Base-by-base conservation (phyloP, 768 basidiomycete genomes). In the Vararia minispora region DNA sequence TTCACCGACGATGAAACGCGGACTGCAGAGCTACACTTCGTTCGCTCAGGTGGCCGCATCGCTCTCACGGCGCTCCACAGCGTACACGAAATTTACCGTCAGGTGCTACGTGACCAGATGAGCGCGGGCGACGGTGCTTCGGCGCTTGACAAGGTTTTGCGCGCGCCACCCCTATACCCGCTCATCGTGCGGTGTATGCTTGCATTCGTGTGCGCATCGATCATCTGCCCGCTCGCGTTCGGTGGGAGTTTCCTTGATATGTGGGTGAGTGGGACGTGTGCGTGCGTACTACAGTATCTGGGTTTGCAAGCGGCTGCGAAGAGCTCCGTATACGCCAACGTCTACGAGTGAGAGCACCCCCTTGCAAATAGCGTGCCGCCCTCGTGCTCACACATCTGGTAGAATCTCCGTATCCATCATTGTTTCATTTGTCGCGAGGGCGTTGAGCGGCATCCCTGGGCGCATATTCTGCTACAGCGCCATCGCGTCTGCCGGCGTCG, bases 241-340 rank as follows among this genome's bases (percentile, higher is more conserved):
- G 85, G 84, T 9, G 90, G 76, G 18, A 82, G 78, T 41, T 68
- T 78, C 45, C 60, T 86, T 44, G 91, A 92, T 48, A 86, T 89
- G 73, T 78, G 79, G 70, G 69, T 89, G 44, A 76, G 81, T 41
- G 84, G 83, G 10, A 54, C 64, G 1, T 82, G 76, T 38, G 79
- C 79, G 8, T 72, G 71, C 41, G 55, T 77, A 35, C 62, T 92
- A 35, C 82, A 86, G 50, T 87, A 81, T 55, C 66, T 91, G 30
- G 85, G 87, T 26, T 62, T 90, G 33, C 80, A 78, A 51, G 76
- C 84, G 7, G 88, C 89, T 3, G 72, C 79, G 47, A 88, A 84
- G 59, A 90, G 82, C 49, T 71, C 84, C 1, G 81, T 87, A 62
- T 92, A 90, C 58, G 87, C 88, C n/a, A 92, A 89, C 51, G 87